These are phyloP conservation scores for Verticillium albo-atrum DNA, from an alignment of 2,329 filamentous ascomycete genomes.

Conservation along the genomic window DNA sequence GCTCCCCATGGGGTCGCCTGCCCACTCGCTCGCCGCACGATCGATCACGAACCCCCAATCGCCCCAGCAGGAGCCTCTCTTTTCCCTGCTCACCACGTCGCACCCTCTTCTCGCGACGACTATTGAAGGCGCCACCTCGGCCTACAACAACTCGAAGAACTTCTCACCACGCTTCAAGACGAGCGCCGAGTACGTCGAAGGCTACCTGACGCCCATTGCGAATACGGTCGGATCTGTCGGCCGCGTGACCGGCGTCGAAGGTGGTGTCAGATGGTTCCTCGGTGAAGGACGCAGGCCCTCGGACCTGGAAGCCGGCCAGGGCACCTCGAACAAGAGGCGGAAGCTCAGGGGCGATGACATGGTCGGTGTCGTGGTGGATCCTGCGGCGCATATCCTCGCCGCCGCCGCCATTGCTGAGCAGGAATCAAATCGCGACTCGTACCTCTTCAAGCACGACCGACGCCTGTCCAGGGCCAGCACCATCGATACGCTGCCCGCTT, in stretches of 20 bases:
- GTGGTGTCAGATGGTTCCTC: conserved; percentile 80
- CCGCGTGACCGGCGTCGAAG: conserved; percentile 81
- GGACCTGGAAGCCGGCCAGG: conserved; percentile 41
- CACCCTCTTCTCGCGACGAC: conserved; percentile 83
- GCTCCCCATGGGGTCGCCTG: conserved; percentile 29
- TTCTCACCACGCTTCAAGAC: conserved; percentile 86
- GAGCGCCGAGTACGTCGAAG: conserved; percentile 87
- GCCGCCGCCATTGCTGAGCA: conserved; percentile 11
- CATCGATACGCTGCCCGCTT: conserved; percentile 74
- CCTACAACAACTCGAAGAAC: conserved; percentile 83
- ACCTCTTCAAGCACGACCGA: conserved; percentile 32
- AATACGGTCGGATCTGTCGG: conserved; percentile 83
- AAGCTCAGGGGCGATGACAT: conserved; percentile 37
- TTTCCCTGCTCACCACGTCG: conserved; percentile 81
- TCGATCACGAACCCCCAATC: conserved; percentile 31
- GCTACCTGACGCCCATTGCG: conserved; percentile 79
- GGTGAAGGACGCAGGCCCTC: conserved; percentile 49
- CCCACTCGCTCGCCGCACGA: conserved; percentile 26
- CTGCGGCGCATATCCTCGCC: conserved; percentile 4
- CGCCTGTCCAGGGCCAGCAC: conserved; percentile 62
- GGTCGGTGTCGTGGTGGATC: conserved; percentile 9
- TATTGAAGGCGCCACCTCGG: conserved; percentile 78
- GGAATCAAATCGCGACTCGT: conserved; percentile 14
- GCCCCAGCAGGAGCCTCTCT: conserved; percentile 68
- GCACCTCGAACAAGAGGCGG: conserved; percentile 56